Base-by-base conservation (phyloP, 176 grass and related monocot genomes). In the Carex littledalei region DNA sequence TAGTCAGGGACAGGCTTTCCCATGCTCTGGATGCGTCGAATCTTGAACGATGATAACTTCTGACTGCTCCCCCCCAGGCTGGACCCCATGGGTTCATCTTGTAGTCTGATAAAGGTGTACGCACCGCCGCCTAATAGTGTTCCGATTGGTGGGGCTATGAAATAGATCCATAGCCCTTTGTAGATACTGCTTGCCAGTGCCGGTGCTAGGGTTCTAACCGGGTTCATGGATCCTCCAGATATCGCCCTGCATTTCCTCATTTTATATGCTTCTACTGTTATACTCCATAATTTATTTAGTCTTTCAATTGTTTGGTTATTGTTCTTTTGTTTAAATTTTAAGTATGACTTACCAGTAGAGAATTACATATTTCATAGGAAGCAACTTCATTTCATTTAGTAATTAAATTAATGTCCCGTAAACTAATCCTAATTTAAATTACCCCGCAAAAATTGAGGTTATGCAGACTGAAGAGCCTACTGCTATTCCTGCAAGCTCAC, bases 171-270 rank as follows among this genome's bases (percentile, higher is more conserved):
- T 14, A 99, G 93, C 8, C 88, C 90, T 3, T 82, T 18, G 90
- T 83, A 99, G 15, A 71, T 43, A 68, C 85, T 87, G 96, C 93
- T 99, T 20, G 93, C 96, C 50, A 99, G 81, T 81, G 97, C 97
- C 65, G 97, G 97, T 13, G 90, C 97, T 76, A 96, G 88, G 11
- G 97, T 95, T 90, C 97, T 87, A 57, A 92, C 97, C 15, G 97
- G 97, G 81, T 99, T 99, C 97, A 96, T 99, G 54, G 97, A 99
- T 85, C 97, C 97, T 61, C 97, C 97, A 0, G 97, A 99, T 31
- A 99, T 81, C 1, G 97, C 86, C 97, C 97, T 99, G 90, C 91
- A 94, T 81, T 66, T 43, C 35, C 87, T 90, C 76, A 63, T 58
- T 88, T 84, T 37, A 8, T 63, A 62, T 78, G 20, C 10, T 32